Evolutionary conservation across 148 eudicot species (phyloP).

Genomic region (Fagopyrum tataricum): DNA sequence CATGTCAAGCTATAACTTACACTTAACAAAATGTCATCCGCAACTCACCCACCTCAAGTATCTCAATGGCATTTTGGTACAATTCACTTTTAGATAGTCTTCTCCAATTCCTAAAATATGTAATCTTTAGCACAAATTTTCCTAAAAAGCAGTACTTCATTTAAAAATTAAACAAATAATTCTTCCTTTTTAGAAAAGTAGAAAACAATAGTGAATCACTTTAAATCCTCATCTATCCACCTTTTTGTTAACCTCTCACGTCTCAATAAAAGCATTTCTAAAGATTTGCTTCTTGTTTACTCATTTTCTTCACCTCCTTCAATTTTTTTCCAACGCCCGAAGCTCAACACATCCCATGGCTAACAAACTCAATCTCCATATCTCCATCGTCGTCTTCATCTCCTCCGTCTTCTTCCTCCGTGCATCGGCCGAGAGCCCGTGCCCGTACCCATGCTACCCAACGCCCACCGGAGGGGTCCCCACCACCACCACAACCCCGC

Average conservation of each 20-base stretch:
- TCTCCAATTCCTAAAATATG: too few species aligned
- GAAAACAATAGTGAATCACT: background rate
- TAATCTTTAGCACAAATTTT: too few species aligned
- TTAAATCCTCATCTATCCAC: background rate
- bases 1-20: too few species aligned
- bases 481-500: background rate
- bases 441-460: conserved; percentile 13
- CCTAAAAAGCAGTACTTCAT: background rate
- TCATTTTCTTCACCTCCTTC: background rate
- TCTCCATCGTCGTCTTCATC: conserved; percentile 6
- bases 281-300: background rate
- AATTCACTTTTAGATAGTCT: too few species aligned
- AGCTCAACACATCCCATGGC: background rate
- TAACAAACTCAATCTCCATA: background rate
- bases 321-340: background rate
- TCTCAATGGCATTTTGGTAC: too few species aligned
- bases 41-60: too few species aligned
- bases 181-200: background rate
- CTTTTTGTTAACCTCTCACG: background rate
- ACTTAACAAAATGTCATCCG: too few species aligned
- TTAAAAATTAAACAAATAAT: background rate
- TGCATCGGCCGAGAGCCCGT: background rate
- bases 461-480: conserved; percentile 1
- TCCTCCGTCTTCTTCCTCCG: background rate
- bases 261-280: background rate